These are phyloP conservation scores for Heterobasidion irregulare DNA, from an alignment of 1,284 basidiomycete species.

Conservation along the genomic window DNA sequence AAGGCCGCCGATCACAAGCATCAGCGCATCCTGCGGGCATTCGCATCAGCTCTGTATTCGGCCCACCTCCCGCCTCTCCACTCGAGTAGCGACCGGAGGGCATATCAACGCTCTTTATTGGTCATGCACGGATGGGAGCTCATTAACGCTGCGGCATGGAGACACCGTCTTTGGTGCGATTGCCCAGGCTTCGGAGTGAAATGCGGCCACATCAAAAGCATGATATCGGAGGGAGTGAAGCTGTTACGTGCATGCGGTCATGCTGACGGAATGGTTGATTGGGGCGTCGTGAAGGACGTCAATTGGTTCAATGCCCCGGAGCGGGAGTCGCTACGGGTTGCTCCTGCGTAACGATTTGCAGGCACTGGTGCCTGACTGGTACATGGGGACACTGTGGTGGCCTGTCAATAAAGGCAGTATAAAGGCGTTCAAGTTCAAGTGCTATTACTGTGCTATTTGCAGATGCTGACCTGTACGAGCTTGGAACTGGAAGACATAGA, in stretches of 20 bases:
- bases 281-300: neutral
- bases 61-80: neutral
- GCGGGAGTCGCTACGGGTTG: too few relatives aligned
- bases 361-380: too few relatives aligned
- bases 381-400: too few relatives aligned
- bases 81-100: neutral
- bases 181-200: slow-evolving; percentile 1
- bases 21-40: neutral
- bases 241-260: neutral
- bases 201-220: slow-evolving; percentile 1
- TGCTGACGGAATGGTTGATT: neutral
- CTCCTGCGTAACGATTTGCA: too few relatives aligned
- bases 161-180: slow-evolving; percentile 1
- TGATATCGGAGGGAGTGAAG: neutral
- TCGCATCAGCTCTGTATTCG: neutral
- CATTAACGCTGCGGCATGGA: slow-evolving; percentile 3
- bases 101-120: neutral
- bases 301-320: neutral
- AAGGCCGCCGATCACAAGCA: neutral
- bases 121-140: slow-evolving; percentile 5
- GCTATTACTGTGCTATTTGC: too few relatives aligned
- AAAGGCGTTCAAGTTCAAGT: too few relatives aligned
- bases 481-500: too few relatives aligned
- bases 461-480: too few relatives aligned
- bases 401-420: too few relatives aligned